Evolutionary conservation across 1,284 basidiomycete species (phyloP), one percentile per base, ranked within the genome.

Genomic region (Pisolithus thermaeus): DNA sequence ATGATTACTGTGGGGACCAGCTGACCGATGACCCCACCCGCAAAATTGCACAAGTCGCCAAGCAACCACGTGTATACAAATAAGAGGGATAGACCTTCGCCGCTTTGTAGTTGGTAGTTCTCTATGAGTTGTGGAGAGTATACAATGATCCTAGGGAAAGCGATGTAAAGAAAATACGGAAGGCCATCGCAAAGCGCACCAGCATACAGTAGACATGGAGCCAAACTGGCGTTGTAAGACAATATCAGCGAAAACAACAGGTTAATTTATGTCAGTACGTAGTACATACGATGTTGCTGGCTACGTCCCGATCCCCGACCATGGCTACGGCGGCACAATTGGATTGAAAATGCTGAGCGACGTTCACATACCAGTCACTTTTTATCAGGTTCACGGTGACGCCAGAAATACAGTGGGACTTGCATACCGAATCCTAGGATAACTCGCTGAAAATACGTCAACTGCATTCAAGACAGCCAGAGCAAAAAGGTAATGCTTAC

Each of bases 31-130:
- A 80, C 59, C 7, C 90, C 90, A 30, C 95, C 95, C 25, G 80
- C 62, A 23, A 95, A 70, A 64, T 92, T 95, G 62, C 81, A 84
- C 27, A 93, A 58, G 69, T 96, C 93, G 47, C 94, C 94, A 9
- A 84, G 64, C 11, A 91, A 70, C 90, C 90, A 97, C 64, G 86
- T 80, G 49, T 90, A 64, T 50, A 97, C 83, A 67, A 97, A 97
- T 25, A 78, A 65, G 28, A 96, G 79, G 54, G 89, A 92, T 46
- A 97, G 73, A 30, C 93, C 94, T 67, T 97, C 94, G 38, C 93
- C 94, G n/a, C 90, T 94, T 70, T 96, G 84, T n/a, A 90, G 72
- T 43, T 78, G 72, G 65, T 91, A 96, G 65, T 96, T 97, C 71
- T 97, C 92, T 64, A 85, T 78, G 48, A 94, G 80, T 65, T 92